Evolutionary conservation across 306 rosid species (phyloP).

Genomic region (Erythrophleum fordii): DNA sequence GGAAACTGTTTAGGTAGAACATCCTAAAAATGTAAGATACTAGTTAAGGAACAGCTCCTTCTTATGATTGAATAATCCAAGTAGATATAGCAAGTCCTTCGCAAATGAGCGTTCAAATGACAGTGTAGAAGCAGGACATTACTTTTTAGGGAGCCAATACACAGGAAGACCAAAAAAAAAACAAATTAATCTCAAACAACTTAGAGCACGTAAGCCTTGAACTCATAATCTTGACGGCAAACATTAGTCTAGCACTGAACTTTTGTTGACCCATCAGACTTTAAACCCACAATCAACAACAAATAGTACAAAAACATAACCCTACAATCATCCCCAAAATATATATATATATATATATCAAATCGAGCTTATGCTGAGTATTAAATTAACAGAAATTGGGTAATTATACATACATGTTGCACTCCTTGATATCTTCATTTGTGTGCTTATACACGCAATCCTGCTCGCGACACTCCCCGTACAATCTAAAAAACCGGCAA

Average conservation of each 20-base stretch:
- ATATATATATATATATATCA: no score
- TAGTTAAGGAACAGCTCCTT: no score
- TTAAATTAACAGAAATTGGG: conserved; percentile 5
- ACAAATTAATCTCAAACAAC: no score
- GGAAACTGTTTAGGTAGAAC: no score
- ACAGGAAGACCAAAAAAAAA: no score
- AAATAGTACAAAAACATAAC: neutral
- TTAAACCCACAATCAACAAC: conserved; percentile 17
- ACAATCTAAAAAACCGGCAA: conserved; percentile 86
- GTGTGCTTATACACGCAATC: conserved; percentile 98
- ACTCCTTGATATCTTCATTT: conserved; percentile 97
- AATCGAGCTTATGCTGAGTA: neutral
- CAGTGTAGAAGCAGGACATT: no score
- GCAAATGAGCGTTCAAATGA: no score
- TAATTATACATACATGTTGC: conserved; percentile 73
- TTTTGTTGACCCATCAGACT: neutral
- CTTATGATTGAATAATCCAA: no score
- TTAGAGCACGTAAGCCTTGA: no score
- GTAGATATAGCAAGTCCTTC: no score
- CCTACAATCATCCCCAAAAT: conserved; percentile 3
- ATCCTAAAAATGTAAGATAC: no score
- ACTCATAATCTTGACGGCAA: neutral
- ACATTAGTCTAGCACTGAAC: neutral
- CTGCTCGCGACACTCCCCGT: conserved; percentile 98
- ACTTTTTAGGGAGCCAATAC: no score